Base-by-base conservation (phyloP, 495 filamentous ascomycete genomes). In the Jackrogersella multiformis region DNA sequence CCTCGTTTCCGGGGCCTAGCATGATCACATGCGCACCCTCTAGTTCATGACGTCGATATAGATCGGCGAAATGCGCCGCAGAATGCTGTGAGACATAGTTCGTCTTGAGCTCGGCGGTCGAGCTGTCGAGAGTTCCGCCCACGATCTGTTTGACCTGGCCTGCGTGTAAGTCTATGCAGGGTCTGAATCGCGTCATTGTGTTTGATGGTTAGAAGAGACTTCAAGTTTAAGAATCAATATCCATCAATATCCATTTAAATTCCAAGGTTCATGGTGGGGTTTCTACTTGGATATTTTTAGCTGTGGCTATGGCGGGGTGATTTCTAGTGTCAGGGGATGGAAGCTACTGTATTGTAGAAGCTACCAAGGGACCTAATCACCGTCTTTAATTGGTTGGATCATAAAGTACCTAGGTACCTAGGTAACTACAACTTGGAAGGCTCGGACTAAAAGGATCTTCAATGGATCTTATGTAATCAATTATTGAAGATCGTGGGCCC, bases 111-210 rank as follows among this genome's bases (percentile, higher is more conserved):
- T 87, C 83, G 21, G 82, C 68, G 18, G 84, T 83, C 0, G 85
- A 79, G 68, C 84, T 84, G 74, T 87, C 90, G 65, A 98, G 84
- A 0, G 95, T 97, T 41, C 94, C 94, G 53, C 95, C 95, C 35
- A 99, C 94, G 69, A 99, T 99, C 78, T 99, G 95, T 81, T 99
- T 99, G 26, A 99, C 95, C 75, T 92, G 86, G 5, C 96, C 96
- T 7, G 93, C 88, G 79, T 99, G 95, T 24, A 99, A 85, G 79
- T 99, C 95, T 77, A 99, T 98, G 75, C 95, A 99, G 13, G 95
- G 96, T 12, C 95, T 85, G 76, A 98, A 99, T 72, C 88, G 86
- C 2, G 96, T 97, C 95, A 99, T 99, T 60, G 73, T 82, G 58
- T 5, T 56, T 32, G 42, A n/a, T 13, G 10, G 52, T 12, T n/a